These are phyloP conservation scores for Isabelozyma gotoi DNA, from an alignment of 805 yeast genomes.

Conservation along the genomic window DNA sequence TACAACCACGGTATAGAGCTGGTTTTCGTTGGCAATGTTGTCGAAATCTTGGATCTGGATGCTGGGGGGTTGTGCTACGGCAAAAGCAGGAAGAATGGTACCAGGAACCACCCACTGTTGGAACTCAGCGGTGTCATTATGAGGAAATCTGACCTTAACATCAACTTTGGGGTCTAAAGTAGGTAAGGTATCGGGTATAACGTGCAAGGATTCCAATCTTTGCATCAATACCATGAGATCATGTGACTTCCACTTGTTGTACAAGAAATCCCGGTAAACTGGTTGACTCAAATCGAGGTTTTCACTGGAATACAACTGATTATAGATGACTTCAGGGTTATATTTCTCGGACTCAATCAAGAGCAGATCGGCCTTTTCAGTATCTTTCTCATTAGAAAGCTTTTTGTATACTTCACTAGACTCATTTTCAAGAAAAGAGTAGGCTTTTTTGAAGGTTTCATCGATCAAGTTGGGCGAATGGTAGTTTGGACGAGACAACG, in stretches of 20 bases:
- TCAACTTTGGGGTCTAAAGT: conserved; percentile 81
- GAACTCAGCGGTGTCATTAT: conserved; percentile 50
- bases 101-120: conserved; percentile 82
- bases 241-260: conserved; percentile 69
- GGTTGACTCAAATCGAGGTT: conserved; percentile 69
- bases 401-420: conserved; percentile 38
- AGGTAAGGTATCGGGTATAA: conserved; percentile 93
- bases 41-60: conserved; percentile 74
- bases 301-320: conserved; percentile 48
- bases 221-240: conserved; percentile 84
- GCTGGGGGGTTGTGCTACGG: conserved; percentile 74
- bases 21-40: conserved; percentile 36
- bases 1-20: conserved; percentile 71
- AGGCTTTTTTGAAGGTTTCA: conserved; percentile 71
- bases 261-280: conserved; percentile 70
- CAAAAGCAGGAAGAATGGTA: conserved; percentile 64
- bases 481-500: conserved; percentile 49
- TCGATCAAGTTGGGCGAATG: conserved; percentile 67
- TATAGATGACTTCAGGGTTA: conserved; percentile 86
- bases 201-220: conserved; percentile 79
- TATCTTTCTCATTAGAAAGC: conserved; percentile 22
- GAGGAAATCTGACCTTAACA: conserved; percentile 73
- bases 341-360: conserved; percentile 62
- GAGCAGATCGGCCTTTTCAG: conserved; percentile 20
- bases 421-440: conserved; percentile 55